phyloP scores from a whole-genome alignment of 768 basidiomycete genomes.

The Macrocybe gigantea region DNA sequence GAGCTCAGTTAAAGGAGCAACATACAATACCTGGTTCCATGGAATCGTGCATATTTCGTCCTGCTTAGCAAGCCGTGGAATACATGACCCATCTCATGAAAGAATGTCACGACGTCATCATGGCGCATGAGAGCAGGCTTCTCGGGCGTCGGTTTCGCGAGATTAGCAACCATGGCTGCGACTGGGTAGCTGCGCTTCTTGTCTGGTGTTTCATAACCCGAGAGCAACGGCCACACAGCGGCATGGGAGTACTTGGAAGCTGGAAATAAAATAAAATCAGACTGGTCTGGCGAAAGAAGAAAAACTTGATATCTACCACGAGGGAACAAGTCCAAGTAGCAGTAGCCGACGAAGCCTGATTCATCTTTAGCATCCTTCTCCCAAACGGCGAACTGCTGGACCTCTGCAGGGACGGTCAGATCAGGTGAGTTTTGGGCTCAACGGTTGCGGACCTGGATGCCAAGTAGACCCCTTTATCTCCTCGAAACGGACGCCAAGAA shows the following conservation, averaged over 20 bases:
- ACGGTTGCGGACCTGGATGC: slow-evolving; percentile 59
- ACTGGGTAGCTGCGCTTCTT: slow-evolving; percentile 68
- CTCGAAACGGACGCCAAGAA: slow-evolving; percentile 73
- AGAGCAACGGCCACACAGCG: slow-evolving; percentile 73
- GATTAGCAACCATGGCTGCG: slow-evolving; percentile 85
- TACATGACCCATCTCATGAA: slow-evolving; percentile 85
- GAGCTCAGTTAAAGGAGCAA: background rate
- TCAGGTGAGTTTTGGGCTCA: slow-evolving; percentile 1
- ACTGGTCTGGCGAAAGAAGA: slow-evolving; percentile 1
- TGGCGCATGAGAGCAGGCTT: slow-evolving; percentile 85
- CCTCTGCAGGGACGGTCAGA: slow-evolving; percentile 38
- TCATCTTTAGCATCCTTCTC: slow-evolving; percentile 67
- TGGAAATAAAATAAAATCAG: slow-evolving; percentile 17
- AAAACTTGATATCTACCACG: slow-evolving; percentile 42
- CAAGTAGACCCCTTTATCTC: slow-evolving; percentile 60
- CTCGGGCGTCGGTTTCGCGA: slow-evolving; percentile 78
- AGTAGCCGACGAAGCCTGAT: slow-evolving; percentile 75
- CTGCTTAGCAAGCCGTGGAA: slow-evolving; percentile 66
- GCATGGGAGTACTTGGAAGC: slow-evolving; percentile 82
- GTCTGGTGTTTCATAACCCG: slow-evolving; percentile 53
- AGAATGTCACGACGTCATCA: slow-evolving; percentile 84
- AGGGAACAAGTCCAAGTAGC: slow-evolving; percentile 86
- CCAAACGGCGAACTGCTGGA: slow-evolving; percentile 84
- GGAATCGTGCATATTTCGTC: slow-evolving; percentile 73
- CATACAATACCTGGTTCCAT: slow-evolving; percentile 56